Percentiles rank a stretch among this genome's conserved stretches.
phyloP scores from a whole-genome alignment of 441 rosid genomes.

The Syzygium syzygioides region DNA sequence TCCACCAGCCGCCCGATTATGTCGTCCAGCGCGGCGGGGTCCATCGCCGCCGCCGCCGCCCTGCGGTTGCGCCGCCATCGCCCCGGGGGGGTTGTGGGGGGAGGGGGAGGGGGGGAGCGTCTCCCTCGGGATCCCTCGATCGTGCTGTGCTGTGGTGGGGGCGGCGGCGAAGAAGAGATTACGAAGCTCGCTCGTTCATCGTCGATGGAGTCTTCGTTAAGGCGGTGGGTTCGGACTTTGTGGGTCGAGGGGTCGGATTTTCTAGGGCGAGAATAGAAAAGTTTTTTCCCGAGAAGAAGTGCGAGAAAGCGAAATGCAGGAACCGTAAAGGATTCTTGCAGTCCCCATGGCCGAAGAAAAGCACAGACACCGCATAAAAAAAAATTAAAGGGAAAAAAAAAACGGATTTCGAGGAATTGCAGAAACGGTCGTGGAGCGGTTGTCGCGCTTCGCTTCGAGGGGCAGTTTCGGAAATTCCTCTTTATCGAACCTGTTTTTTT shows the following conservation, averaged over 20 bases:
- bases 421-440: neutral
- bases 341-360: neutral
- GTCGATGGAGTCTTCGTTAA: neutral
- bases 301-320: neutral
- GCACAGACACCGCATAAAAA: neutral
- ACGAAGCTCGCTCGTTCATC: neutral
- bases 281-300: neutral
- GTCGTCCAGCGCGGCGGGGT: constrained; percentile 57
- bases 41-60: constrained; percentile 26
- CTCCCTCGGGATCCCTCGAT: neutral
- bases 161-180: neutral
- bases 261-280: neutral
- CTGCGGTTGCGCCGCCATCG: neutral
- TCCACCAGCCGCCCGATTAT: constrained; percentile 66
- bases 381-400: neutral
- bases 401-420: neutral
- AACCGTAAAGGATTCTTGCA: neutral
- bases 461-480: neutral
- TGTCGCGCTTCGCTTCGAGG: neutral
- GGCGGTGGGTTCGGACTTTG: too few relatives aligned
- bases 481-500: neutral
- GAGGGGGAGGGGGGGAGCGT: neutral
- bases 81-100: neutral
- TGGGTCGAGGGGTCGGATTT: neutral
- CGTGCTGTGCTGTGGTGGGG: neutral